A percentile compares a stretch with the other conserved stretches of the same genome.
Evolutionary conservation across 2,329 filamentous ascomycete species (phyloP).

Genomic region (Trichophyton benhamiae): DNA sequence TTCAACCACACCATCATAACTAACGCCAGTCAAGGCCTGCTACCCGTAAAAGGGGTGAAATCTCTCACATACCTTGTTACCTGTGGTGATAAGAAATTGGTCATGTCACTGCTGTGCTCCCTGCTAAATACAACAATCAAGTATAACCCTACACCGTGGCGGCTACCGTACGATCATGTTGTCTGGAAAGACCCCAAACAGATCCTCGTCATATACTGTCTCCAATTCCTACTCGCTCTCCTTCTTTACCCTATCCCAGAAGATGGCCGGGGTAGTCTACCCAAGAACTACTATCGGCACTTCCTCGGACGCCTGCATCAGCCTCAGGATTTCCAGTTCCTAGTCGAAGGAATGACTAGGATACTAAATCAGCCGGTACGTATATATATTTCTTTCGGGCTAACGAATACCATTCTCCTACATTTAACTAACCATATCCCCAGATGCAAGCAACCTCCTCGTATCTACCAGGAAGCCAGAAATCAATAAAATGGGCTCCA

Average conservation of each 20-base stretch:
- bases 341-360: conserved; percentile 85
- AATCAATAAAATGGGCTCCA: conserved; percentile 71
- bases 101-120: conserved; percentile 82
- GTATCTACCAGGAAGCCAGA: conserved; percentile 75
- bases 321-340: conserved; percentile 93
- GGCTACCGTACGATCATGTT: conserved; percentile 83
- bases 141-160: conserved; percentile 89
- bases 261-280: conserved; percentile 47
- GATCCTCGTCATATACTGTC: conserved; percentile 76
- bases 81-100: conserved; percentile 78
- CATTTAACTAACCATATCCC: conserved; percentile 11
- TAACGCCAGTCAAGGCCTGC: conserved; percentile 34
- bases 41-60: conserved; percentile 72
- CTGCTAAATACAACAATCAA: conserved; percentile 89
- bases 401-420: not conserved
- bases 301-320: conserved; percentile 82
- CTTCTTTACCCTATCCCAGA: conserved; percentile 83
- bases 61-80: conserved; percentile 82
- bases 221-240: conserved; percentile 78
- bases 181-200: conserved; percentile 87
- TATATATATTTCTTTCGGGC: conserved; percentile 1
- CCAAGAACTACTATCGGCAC: conserved; percentile 88
- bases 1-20: not conserved
- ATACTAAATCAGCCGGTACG: conserved; percentile 72
- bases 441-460: conserved; percentile 72